Conservation (phyloP, 2,329 filamentous ascomycete genomes). For the Aureobasidium subglaciale region DNA sequence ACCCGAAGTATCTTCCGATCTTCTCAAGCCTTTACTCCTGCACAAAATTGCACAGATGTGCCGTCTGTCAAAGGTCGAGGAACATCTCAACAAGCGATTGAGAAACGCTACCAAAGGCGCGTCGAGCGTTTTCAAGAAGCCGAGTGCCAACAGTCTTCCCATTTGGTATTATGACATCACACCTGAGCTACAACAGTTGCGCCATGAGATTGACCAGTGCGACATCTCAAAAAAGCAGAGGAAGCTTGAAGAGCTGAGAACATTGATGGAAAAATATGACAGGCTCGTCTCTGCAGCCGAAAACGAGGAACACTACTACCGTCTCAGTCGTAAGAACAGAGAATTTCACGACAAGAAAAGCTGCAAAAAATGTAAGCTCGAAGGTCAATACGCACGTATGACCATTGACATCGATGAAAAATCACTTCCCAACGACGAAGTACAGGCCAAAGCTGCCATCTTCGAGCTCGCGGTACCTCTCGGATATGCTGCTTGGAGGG, state of each 20-base stretch:
- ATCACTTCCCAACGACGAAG: constrained; percentile 37
- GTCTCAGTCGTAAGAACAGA: background rate
- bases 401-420: constrained; percentile 44
- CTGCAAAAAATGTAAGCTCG: constrained; percentile 42
- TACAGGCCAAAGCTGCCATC: constrained; percentile 38
- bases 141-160: constrained; percentile 36
- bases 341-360: constrained; percentile 9
- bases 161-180: constrained; percentile 38
- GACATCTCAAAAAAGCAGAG: constrained; percentile 23
- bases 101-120: background rate
- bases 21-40: constrained; percentile 52
- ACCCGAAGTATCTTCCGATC: constrained; percentile 43
- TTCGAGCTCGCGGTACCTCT: constrained; percentile 47
- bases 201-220: constrained; percentile 28
- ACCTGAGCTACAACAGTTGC: constrained; percentile 21
- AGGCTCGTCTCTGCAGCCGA: background rate
- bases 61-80: constrained; percentile 45
- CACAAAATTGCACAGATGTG: constrained; percentile 41
- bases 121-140: constrained; percentile 42
- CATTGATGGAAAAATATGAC: background rate
- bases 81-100: constrained; percentile 39
- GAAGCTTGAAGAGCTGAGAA: constrained; percentile 37
- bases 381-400: constrained; percentile 32
- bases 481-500: constrained; percentile 43
- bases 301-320: background rate